Conservation (phyloP, 1,284 basidiomycete species). For the Apiotrichum porosum region DNA sequence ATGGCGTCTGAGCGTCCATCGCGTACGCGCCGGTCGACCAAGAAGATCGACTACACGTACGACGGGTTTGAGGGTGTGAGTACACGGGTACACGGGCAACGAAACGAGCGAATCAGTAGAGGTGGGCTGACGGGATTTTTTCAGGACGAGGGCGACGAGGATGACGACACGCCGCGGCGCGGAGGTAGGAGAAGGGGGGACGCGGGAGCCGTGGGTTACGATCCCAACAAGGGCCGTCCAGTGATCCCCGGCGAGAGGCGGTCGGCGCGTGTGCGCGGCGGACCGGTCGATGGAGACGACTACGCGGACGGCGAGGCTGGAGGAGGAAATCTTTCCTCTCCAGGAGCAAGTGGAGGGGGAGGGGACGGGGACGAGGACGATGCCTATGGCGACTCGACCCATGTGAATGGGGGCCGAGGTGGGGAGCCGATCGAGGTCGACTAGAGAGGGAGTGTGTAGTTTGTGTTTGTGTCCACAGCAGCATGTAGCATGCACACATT, state of each 20-base stretch:
- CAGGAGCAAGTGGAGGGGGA: no score
- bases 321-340: no score
- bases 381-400: neutral
- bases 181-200: constrained; percentile 3
- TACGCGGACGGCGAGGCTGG: neutral
- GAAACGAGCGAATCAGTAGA: no score
- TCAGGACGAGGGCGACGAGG: neutral
- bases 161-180: constrained; percentile 12
- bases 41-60: constrained; percentile 42
- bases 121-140: neutral
- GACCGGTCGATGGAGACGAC: neutral
- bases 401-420: constrained; percentile 1
- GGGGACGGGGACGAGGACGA: no score
- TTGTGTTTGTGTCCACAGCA: constrained; percentile 1
- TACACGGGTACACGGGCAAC: no score
- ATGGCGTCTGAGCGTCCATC: constrained; percentile 11
- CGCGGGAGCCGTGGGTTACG: neutral
- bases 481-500: constrained; percentile 6
- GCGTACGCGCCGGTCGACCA: constrained; percentile 34
- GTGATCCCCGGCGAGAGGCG: constrained; percentile 40
- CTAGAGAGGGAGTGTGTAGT: neutral
- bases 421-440: constrained; percentile 7
- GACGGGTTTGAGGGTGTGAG: constrained; percentile 19
- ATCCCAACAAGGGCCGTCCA: constrained; percentile 14
- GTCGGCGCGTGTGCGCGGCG: constrained; percentile 20